Conservation (phyloP, 2,329 filamentous ascomycete species). For the Cercospora zeae-maydis region DNA sequence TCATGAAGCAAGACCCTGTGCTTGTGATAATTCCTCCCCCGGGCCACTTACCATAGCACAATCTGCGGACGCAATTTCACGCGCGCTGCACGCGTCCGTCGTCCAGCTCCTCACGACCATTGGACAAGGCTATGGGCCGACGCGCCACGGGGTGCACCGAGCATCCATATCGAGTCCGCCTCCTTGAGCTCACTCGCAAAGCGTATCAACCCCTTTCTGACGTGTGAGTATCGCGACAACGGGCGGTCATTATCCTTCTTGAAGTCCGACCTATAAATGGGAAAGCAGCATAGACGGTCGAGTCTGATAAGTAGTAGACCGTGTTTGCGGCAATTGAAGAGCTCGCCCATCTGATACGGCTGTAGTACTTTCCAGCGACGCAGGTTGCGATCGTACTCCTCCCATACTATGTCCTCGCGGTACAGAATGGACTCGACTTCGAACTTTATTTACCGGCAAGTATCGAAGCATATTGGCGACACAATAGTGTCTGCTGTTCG, state of each 20-base stretch:
- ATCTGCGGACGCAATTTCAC: too few relatives aligned
- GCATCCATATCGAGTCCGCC: neutral
- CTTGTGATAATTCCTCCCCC: too few relatives aligned
- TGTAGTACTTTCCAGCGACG: neutral
- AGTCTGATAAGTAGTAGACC: neutral
- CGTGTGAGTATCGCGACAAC: too few relatives aligned
- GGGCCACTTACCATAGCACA: too few relatives aligned
- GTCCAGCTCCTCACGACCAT: too few relatives aligned
- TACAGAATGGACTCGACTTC: constrained; percentile 2
- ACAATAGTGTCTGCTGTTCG: neutral
- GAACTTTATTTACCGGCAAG: neutral
- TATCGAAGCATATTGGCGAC: neutral
- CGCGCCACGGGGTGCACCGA: too few relatives aligned
- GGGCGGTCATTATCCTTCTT: neutral
- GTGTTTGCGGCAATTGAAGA: neutral
- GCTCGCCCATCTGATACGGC: neutral
- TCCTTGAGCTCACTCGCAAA: neutral
- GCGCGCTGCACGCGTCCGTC: too few relatives aligned
- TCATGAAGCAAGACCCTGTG: too few relatives aligned
- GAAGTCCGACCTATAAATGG: neutral
- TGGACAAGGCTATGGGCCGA: too few relatives aligned
- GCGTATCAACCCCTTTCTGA: neutral
- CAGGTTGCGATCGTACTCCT: neutral
- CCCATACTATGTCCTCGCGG: neutral
- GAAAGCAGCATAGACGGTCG: too few relatives aligned